A percentile compares a stretch with the other conserved stretches of the same genome.
Conservation (phyloP, 495 filamentous ascomycete species). For the Hypoxylon subgilvum region DNA sequence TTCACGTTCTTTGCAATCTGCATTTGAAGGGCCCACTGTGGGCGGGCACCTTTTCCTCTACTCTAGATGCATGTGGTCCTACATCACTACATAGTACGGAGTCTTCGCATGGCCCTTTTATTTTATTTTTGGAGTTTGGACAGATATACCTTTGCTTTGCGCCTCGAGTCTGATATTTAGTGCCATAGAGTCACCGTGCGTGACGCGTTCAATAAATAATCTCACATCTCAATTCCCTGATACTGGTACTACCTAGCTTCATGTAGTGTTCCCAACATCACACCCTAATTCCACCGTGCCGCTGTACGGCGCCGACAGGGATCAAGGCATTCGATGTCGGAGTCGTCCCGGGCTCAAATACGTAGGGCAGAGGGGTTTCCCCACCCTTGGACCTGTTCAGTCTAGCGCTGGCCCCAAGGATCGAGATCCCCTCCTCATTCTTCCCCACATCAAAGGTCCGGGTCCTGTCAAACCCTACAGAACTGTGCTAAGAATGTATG, state of each 20-base stretch:
- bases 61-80: slow-evolving; percentile 18
- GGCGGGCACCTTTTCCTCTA: background rate
- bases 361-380: background rate
- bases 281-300: slow-evolving; percentile 2
- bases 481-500: too few species aligned
- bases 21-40: slow-evolving; percentile 14
- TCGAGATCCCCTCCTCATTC: slow-evolving; percentile 4
- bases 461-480: too few species aligned
- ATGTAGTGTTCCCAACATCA: background rate
- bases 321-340: background rate
- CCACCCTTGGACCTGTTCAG: slow-evolving; percentile 10
- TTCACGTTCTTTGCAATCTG: slow-evolving; percentile 26
- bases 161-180: background rate
- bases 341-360: too few species aligned
- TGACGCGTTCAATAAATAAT: too few species aligned
- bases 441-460: too few species aligned
- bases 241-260: slow-evolving; percentile 1
- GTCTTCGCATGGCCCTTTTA: slow-evolving; percentile 12
- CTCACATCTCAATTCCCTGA: background rate
- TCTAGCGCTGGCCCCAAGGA: slow-evolving; percentile 5
- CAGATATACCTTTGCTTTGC: slow-evolving; percentile 27
- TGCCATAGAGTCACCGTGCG: background rate
- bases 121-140: slow-evolving; percentile 16
- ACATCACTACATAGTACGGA: slow-evolving; percentile 29
- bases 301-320: slow-evolving; percentile 1